These are phyloP conservation scores for Mortierella sp. DNA, from an alignment of 371 early-diverging fungal genomes.

Conservation along the genomic window DNA sequence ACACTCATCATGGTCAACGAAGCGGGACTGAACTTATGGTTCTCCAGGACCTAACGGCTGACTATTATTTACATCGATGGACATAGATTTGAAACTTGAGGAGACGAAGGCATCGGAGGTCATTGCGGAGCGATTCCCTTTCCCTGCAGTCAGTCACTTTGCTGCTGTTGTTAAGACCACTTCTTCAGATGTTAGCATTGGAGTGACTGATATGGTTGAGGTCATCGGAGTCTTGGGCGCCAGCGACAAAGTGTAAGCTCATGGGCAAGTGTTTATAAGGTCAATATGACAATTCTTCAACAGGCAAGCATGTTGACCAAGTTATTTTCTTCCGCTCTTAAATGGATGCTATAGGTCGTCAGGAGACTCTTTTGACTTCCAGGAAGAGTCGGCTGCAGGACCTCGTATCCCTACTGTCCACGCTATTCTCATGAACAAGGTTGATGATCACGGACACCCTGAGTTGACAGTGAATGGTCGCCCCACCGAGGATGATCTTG, in stretches of 20 bases:
- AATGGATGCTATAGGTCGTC: constrained; percentile 10
- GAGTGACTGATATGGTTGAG: constrained; percentile 71
- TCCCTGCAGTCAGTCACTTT: constrained; percentile 63
- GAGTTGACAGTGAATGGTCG: constrained; percentile 28
- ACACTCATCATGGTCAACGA: background rate
- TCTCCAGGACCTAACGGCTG: background rate
- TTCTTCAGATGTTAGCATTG: constrained; percentile 55
- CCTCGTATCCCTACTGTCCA: constrained; percentile 46
- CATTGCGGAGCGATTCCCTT: constrained; percentile 64
- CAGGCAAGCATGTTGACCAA: background rate
- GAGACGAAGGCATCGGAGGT: constrained; percentile 9
- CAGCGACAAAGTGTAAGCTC: constrained; percentile 43
- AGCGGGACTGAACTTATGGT: background rate
- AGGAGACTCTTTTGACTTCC: constrained; percentile 41
- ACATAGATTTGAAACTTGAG: constrained; percentile 24
- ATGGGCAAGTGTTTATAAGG: no score
- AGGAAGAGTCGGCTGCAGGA: constrained; percentile 24
- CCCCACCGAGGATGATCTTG: constrained; percentile 25
- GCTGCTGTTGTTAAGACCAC: constrained; percentile 66
- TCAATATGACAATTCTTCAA: background rate
- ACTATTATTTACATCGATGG: background rate
- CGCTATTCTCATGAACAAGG: constrained; percentile 43
- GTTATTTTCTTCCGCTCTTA: background rate
- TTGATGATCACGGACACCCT: constrained; percentile 55
- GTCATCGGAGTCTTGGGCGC: constrained; percentile 68